Evolutionary conservation across 192 early-diverging fungal genomes (phyloP), one percentile per base, ranked within the genome.

Genomic region (Backusella tuberculispora): DNA sequence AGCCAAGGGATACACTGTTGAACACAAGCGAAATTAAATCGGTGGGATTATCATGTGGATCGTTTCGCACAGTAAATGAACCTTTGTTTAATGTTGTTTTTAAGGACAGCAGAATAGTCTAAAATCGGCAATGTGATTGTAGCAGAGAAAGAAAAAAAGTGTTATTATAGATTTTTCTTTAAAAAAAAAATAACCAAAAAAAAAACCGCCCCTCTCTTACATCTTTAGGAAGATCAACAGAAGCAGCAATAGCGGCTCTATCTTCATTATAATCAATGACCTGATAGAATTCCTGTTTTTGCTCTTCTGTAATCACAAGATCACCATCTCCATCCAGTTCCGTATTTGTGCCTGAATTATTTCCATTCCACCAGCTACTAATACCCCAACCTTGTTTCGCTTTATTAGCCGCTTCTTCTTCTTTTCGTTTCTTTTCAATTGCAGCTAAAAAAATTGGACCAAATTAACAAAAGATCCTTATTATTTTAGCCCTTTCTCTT

Each of bases 251-350:
- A 0, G 90, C 87, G 0, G 90, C 83, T 45, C 63, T 78, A 17
- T 91, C 86, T 68, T 95, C 95, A 77, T 98, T 93, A 79, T 92
- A 98, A 66, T 98, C 97, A 69, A 98, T 98, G 9, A 94, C 94
- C 40, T 97, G 91, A 84, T 95, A 97, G 14, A 98, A 85, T 80
- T 96, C 92, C 74, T 95, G 89, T 65, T 93, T 89, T 71, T 98
- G 94, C 56, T 90, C 92, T 41, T 95, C 95, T 19, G 93, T 91
- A 47, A 96, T 88, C 42, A 81, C 75, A 4, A 85, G 66, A 13
- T 82, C 73, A 5, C 78, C 81, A 15, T 83, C 83, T 0, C 46
- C 19, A 12, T 71, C 71, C 10, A 72, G 38, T 8, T 17, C 29
- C 15, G 19, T 26, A 37, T 42, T 38, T 15, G 66, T 9, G n/a